Evolutionary conservation across 2,329 filamentous ascomycete species (phyloP).

Genomic region (Lasiodiplodia hormozganensis): DNA sequence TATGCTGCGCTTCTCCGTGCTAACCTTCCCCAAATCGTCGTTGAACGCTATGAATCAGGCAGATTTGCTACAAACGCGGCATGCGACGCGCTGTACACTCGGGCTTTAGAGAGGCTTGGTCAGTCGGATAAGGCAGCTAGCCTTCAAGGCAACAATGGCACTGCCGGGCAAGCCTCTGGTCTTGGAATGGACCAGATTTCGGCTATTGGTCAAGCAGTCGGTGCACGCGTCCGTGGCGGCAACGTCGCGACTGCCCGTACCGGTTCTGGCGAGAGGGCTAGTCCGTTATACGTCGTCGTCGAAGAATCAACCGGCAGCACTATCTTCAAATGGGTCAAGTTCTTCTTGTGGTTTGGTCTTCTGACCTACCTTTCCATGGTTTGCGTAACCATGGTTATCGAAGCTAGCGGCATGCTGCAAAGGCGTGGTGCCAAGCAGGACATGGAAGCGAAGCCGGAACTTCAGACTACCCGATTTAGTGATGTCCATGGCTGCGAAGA

Average conservation of each 20-base stretch:
- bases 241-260: conserved; percentile 65
- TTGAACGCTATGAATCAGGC: conserved; percentile 87
- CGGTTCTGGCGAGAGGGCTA: conserved; percentile 76
- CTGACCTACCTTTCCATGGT: conserved; percentile 81
- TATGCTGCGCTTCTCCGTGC: conserved; percentile 90
- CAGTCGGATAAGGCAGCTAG: conserved; percentile 48
- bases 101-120: conserved; percentile 71
- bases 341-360: conserved; percentile 78
- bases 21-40: conserved; percentile 90
- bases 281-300: conserved; percentile 93
- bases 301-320: conserved; percentile 82
- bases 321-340: conserved; percentile 92
- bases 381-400: conserved; percentile 80
- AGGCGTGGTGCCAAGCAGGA: conserved; percentile 75
- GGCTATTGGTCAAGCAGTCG: conserved; percentile 81
- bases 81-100: conserved; percentile 79
- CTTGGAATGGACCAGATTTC: conserved; percentile 66
- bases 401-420: conserved; percentile 79
- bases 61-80: conserved; percentile 81
- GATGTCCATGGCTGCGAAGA: conserved; percentile 98
- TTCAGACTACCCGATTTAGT: conserved; percentile 87
- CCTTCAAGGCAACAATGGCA: conserved; percentile 37
- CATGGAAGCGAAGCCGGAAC: conserved; percentile 89
- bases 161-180: conserved; percentile 3
- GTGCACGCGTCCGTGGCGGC: conserved; percentile 71